phyloP scores from a whole-genome alignment of 1,284 basidiomycete genomes.

The Ganoderma boninense region DNA sequence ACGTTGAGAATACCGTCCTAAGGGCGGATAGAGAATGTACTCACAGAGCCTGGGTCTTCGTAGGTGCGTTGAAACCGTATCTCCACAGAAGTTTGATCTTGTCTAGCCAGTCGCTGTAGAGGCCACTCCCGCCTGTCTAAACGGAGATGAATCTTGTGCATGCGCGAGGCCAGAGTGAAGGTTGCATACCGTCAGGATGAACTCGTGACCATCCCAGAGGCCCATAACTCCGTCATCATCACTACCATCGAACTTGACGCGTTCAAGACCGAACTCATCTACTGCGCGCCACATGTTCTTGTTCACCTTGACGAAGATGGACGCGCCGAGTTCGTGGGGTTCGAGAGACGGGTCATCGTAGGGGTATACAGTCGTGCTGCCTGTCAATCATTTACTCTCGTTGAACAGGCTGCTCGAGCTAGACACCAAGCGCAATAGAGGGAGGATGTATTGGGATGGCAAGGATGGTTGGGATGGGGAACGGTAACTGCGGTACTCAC shows the following conservation, averaged over 20 bases:
- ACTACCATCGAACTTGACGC: constrained; percentile 57
- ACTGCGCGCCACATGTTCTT: constrained; percentile 85
- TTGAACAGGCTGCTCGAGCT: not conserved
- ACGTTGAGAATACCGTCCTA: not conserved
- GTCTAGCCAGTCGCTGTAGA: constrained; percentile 69
- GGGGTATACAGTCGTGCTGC: constrained; percentile 81
- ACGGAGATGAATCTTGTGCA: not conserved
- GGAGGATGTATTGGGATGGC: not conserved
- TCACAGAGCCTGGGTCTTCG: constrained; percentile 65
- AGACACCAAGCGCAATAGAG: constrained; percentile 1
- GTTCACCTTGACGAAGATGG: constrained; percentile 87
- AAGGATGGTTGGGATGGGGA: constrained; percentile 12
- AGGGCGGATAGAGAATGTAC: constrained; percentile 33
- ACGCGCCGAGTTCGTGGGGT: constrained; percentile 87
- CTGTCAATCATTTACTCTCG: constrained; percentile 46
- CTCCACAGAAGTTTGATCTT: constrained; percentile 78
- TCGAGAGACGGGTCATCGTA: constrained; percentile 69
- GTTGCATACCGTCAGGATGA: constrained; percentile 68
- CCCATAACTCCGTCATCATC: constrained; percentile 60
- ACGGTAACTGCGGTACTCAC: constrained; percentile 56
- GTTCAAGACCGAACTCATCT: constrained; percentile 80
- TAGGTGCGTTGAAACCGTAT: constrained; percentile 82
- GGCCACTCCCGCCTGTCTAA: constrained; percentile 48
- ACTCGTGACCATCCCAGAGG: constrained; percentile 86
- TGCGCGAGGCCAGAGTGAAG: not conserved